Evolutionary conservation across 306 rosid species (phyloP).

Genomic region (Gynostemma pentaphyllum): DNA sequence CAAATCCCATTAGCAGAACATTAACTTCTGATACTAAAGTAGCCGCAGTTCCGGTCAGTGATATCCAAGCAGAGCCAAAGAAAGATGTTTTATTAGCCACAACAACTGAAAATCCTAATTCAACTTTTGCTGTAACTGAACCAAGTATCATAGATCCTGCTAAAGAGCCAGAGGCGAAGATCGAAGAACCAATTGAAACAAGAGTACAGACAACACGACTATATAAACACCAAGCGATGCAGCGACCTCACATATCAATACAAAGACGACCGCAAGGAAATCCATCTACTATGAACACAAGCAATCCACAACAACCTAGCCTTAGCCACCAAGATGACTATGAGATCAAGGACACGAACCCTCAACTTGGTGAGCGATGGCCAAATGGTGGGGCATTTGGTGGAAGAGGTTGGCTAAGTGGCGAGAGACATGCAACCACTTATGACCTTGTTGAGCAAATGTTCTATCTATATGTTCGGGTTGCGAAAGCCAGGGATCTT

Average conservation of each 20-base stretch:
- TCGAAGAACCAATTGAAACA: constrained; percentile 10
- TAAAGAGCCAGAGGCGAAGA: constrained; percentile 19
- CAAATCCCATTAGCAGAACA: constrained; percentile 7
- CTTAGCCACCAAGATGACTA: constrained; percentile 34
- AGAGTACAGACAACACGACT: constrained; percentile 14
- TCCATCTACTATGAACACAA: constrained; percentile 28
- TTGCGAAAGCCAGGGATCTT: constrained; percentile 72
- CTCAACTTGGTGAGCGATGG: constrained; percentile 80
- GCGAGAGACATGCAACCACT: constrained; percentile 61
- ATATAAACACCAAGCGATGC: constrained; percentile 34
- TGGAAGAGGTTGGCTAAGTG: constrained; percentile 60
- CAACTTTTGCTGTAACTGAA: constrained; percentile 9
- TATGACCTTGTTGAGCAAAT: constrained; percentile 88
- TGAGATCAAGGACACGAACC: constrained; percentile 60
- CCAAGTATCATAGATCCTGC: constrained; percentile 7
- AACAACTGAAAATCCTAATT: constrained; percentile 9
- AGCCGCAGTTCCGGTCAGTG: constrained; percentile 3
- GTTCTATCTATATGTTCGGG: constrained; percentile 68
- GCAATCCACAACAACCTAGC: constrained; percentile 19
- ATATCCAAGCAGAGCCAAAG: constrained; percentile 12
- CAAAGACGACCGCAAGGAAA: constrained; percentile 41
- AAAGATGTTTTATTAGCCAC: constrained; percentile 4
- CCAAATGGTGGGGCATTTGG: constrained; percentile 42
- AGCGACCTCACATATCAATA: constrained; percentile 36
- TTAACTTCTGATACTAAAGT: constrained; percentile 14